Evolutionary conservation across 345 rosid genomes (phyloP).

Genomic region (Aquilaria malaccensis): DNA sequence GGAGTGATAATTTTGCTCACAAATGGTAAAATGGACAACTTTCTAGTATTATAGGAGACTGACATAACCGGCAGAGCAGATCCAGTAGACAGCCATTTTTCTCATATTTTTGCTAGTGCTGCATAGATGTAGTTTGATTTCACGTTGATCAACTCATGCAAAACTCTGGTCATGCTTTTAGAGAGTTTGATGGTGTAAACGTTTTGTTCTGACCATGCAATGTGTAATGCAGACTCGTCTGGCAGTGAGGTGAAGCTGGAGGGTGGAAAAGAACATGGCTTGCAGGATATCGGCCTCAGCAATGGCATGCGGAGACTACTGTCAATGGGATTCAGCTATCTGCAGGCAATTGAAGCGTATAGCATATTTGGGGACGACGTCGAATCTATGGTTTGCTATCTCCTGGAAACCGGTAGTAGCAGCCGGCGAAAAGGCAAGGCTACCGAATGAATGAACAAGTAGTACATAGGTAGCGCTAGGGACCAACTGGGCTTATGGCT

Average conservation of each 20-base stretch:
- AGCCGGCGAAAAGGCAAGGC: conserved; percentile 85
- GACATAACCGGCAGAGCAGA: no score
- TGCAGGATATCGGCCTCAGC: conserved; percentile 45
- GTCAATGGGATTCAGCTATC: conserved; percentile 94
- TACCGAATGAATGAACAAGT: conserved; percentile 39
- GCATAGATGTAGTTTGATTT: no score
- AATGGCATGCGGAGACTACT: conserved; percentile 63
- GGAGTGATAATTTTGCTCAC: no score
- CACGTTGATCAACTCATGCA: no score
- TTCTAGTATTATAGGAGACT: no score
- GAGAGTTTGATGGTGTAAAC: no score
- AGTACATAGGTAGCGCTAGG: no score
- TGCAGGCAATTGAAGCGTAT: conserved; percentile 82
- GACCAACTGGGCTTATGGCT: no score
- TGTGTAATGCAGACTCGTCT: conserved; percentile 45
- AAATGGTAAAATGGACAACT: not conserved
- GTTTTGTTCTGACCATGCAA: no score
- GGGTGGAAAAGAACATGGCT: conserved; percentile 25
- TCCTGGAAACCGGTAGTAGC: conserved; percentile 69
- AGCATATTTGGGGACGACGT: conserved; percentile 96
- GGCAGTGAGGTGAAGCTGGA: conserved; percentile 48
- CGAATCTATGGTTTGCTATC: conserved; percentile 87
- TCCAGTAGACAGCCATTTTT: no score
- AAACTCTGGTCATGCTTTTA: no score
- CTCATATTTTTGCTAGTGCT: no score